A percentile compares a stretch with the other conserved stretches of the same genome.
These are phyloP conservation scores for Aspergillus sp. DNA, from an alignment of 2,329 filamentous ascomycete genomes.

Conservation along the genomic window DNA sequence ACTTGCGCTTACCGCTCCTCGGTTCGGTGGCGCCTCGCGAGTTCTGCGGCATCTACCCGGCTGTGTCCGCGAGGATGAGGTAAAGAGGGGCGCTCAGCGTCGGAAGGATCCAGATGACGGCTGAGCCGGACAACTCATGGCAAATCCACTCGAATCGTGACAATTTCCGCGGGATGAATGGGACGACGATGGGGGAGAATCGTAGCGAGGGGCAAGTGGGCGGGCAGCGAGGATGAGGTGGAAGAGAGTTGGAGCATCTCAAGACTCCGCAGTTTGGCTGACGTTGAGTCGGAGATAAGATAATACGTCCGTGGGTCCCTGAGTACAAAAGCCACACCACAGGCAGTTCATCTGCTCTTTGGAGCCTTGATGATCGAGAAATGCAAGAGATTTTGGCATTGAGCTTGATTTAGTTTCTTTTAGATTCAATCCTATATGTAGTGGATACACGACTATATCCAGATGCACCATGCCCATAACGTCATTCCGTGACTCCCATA, in stretches of 20 bases:
- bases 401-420: background rate
- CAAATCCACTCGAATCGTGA: constrained; percentile 2
- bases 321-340: background rate
- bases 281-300: constrained; percentile 30
- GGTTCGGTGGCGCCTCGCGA: constrained; percentile 37
- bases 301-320: constrained; percentile 21
- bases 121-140: constrained; percentile 17
- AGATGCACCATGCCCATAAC: constrained; percentile 16
- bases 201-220: background rate
- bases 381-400: background rate
- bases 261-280: constrained; percentile 13
- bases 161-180: background rate
- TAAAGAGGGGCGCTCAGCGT: constrained; percentile 21
- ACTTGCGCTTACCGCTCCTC: constrained; percentile 45
- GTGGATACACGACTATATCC: constrained; percentile 5
- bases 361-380: background rate
- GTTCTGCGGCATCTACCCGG: constrained; percentile 45
- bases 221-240: constrained; percentile 8
- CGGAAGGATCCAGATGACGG: constrained; percentile 16
- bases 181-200: constrained; percentile 1
- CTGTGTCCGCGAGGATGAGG: constrained; percentile 25
- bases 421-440: background rate
- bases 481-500: constrained; percentile 9
- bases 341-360: background rate
- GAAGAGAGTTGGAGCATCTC: constrained; percentile 1